These are phyloP conservation scores for Bisporella sp. DNA, from an alignment of 2,329 filamentous ascomycete species.

Conservation along the genomic window DNA sequence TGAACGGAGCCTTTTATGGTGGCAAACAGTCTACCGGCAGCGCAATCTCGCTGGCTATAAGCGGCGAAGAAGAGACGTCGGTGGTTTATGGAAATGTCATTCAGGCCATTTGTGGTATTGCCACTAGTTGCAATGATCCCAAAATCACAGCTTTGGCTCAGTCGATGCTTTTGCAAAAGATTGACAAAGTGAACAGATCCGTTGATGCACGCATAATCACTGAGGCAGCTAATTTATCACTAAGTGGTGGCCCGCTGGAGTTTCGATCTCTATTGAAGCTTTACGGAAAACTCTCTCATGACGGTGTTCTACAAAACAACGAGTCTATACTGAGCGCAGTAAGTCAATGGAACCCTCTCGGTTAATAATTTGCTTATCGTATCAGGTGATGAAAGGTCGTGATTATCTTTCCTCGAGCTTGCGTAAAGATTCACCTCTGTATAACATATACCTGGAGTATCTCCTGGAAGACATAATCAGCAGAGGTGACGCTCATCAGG, in stretches of 20 bases:
- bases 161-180: constrained; percentile 94
- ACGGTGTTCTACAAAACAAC: constrained; percentile 65
- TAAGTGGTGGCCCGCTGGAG: constrained; percentile 72
- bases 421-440: constrained; percentile 64
- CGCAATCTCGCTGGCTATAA: constrained; percentile 69
- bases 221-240: constrained; percentile 70
- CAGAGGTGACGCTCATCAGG: constrained; percentile 77
- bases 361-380: constrained; percentile 1
- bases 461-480: constrained; percentile 83
- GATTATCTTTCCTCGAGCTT: constrained; percentile 68
- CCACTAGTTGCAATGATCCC: constrained; percentile 71
- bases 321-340: constrained; percentile 63
- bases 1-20: constrained; percentile 41
- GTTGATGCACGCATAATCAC: constrained; percentile 83
- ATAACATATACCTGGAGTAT: constrained; percentile 76
- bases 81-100: constrained; percentile 81
- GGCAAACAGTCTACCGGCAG: constrained; percentile 60
- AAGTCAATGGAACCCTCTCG: constrained; percentile 28
- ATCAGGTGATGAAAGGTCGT: constrained; percentile 67
- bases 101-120: constrained; percentile 90
- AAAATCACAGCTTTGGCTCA: constrained; percentile 92
- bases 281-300: constrained; percentile 67
- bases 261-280: constrained; percentile 82
- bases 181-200: constrained; percentile 71
- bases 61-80: constrained; percentile 71